Conservation (phyloP, 371 early-diverging fungal species). For the Mortierella sp. region DNA sequence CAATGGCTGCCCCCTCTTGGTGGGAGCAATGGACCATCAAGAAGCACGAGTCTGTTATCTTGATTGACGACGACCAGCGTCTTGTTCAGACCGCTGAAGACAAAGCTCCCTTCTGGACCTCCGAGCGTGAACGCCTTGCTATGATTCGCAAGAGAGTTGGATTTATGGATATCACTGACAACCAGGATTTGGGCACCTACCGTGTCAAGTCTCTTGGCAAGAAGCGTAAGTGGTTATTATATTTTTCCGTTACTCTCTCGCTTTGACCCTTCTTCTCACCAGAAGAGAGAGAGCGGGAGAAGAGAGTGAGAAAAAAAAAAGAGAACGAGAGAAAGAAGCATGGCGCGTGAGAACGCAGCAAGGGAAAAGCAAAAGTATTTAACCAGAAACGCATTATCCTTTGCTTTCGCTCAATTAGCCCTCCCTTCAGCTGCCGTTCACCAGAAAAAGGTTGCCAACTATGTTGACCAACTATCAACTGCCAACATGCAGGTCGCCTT, state of each 20-base stretch:
- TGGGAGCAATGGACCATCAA: slow-evolving; percentile 50
- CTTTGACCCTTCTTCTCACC: not conserved
- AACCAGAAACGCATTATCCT: not conserved
- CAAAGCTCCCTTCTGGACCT: slow-evolving; percentile 73
- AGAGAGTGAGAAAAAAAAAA: too few relatives aligned
- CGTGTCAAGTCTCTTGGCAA: slow-evolving; percentile 21
- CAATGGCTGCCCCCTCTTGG: slow-evolving; percentile 56
- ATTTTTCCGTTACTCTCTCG: not conserved
- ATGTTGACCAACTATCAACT: slow-evolving; percentile 71
- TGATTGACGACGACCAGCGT: slow-evolving; percentile 31
- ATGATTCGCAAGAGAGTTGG: slow-evolving; percentile 74
- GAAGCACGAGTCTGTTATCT: slow-evolving; percentile 26
- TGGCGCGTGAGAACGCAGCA: not conserved
- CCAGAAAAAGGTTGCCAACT: slow-evolving; percentile 67
- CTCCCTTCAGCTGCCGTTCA: slow-evolving; percentile 63
- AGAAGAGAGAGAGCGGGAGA: too few relatives aligned
- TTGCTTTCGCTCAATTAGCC: slow-evolving; percentile 35
- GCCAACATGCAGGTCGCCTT: slow-evolving; percentile 74
- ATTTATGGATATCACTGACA: slow-evolving; percentile 94
- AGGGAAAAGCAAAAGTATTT: too few relatives aligned
- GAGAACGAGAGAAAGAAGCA: too few relatives aligned
- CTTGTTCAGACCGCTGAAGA: slow-evolving; percentile 61
- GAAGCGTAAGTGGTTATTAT: slow-evolving; percentile 32
- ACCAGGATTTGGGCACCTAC: slow-evolving; percentile 42
- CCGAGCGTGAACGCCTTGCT: slow-evolving; percentile 70